These are phyloP conservation scores for Podila clonocystis DNA, from an alignment of 192 early-diverging fungal genomes.

Conservation along the genomic window DNA sequence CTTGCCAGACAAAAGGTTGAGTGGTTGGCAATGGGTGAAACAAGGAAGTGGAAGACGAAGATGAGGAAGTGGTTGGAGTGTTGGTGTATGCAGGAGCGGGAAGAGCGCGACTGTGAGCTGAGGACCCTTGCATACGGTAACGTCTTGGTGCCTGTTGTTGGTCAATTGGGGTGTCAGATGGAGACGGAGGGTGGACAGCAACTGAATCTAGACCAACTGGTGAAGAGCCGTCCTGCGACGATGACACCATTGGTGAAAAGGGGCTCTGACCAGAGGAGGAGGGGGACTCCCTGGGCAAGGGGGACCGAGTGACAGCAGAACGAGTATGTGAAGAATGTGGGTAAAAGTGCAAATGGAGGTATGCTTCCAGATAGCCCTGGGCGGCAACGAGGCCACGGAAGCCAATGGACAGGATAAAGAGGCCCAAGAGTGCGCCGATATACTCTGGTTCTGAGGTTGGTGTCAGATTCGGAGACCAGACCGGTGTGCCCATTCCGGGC, in stretches of 20 bases:
- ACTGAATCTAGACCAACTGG: too few relatives aligned
- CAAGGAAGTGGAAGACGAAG: not conserved
- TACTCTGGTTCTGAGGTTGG: constrained; percentile 56
- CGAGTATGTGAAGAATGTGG: not conserved
- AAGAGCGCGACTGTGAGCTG: not conserved
- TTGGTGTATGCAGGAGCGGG: not conserved
- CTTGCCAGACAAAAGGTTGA: constrained; percentile 57
- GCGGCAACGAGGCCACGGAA: constrained; percentile 54
- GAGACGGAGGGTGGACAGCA: too few relatives aligned
- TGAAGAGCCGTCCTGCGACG: too few relatives aligned
- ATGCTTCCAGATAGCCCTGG: constrained; percentile 53
- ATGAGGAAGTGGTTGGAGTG: not conserved
- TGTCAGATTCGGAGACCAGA: constrained; percentile 55
- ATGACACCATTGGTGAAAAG: too few relatives aligned
- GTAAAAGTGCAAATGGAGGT: constrained; percentile 45
- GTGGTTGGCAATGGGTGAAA: constrained; percentile 35
- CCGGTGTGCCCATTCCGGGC: constrained; percentile 37
- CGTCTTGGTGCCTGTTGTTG: too few relatives aligned
- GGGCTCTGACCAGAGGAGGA: too few relatives aligned
- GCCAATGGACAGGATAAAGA: constrained; percentile 56
- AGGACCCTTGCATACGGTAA: too few relatives aligned
- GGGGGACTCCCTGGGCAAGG: too few relatives aligned
- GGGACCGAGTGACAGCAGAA: not conserved
- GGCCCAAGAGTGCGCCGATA: constrained; percentile 57
- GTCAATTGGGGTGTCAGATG: too few relatives aligned